Evolutionary conservation across 2,329 filamentous ascomycete species (phyloP), one percentile per base, ranked within the genome.

Genomic region (Neobulgaria alba): DNA sequence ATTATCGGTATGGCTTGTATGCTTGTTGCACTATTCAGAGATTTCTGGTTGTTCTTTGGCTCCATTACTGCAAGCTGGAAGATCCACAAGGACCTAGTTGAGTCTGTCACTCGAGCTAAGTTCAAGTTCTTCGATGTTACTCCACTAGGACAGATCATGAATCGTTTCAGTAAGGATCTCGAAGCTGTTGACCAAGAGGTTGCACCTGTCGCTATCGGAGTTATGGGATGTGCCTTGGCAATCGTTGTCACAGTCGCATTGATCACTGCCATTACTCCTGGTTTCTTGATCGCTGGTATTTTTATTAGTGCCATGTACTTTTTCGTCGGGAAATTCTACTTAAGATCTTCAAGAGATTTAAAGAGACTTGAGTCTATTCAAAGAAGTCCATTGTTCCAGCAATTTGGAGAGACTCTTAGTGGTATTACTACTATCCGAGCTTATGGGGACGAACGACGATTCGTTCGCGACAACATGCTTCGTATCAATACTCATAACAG

Each of bases 61-160:
- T 95, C 92, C 4, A 69, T 96, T 34, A 82, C 81, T 18, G 92
- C 92, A 2, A 96, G 92, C 18, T 82, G 77, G 67, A 81, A 79
- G 52, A 78, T 98, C 15, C 92, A 98, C 60, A 73, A 81, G 50
- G 70, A 75, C 26, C 69, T 98, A 40, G 82, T 98, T 60, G 72
- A 76, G 19, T 72, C 83, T 1, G 79, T 98, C 17, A 83, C 86
- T 10, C 79, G 89, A 51, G 92, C 92, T 20, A 90, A 88, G 60
- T 96, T 98, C 71, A 88, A 85, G 59, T 98, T 98, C 67, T 98
- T 98, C 57, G 92, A 98, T 57, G 84, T 90, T 1, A 98, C 92
- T 0, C 92, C 92, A 2, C 75, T 96, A 0, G 92, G 92, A 10
- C 90, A 95, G 63, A 73, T 98, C 56, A 96, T 96, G 82, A 98